Base-by-base conservation (phyloP, 2,329 filamentous ascomycete genomes). In the Neoscytalidium dimidiatum region DNA sequence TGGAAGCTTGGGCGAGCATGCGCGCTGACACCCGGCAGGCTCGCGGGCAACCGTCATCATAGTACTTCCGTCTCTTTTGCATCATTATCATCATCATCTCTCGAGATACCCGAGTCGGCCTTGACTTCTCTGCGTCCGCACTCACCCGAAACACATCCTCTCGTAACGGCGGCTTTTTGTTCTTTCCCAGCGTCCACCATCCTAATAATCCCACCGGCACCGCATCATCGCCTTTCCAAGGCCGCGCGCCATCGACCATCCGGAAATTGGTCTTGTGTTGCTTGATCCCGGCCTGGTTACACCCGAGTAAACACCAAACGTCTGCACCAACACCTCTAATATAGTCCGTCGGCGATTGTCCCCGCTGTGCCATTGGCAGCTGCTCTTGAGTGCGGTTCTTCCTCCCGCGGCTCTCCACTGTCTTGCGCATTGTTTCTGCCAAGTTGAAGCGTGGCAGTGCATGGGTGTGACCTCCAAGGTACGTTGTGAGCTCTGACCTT, bases 261-360 rank as follows among this genome's bases (percentile, higher is more conserved):
- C 41, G 31, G 33, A 31, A 60, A 58, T 60, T 43, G 31, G 14
- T 6, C 31, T 33, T 61, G 33, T 52, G 51, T 41, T 43, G 62
- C 53, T 51, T 49, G 14, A 48, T 48, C 41, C 48, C 21, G 23
- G 51, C 41, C 33, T 41, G 28, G 62, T 62, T 62, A 58, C 52
- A 57, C 62, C 51, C 51, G 52, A 58, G 31, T 43, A 48, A 64
- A 58, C 51, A 31, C 56, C 52, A 60, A 17, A 41, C 53, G 52
- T 33, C 29, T 3, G 52, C 19, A 33, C 31, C 33, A 35, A 8
- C 33, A 44, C 53, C 11, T 19, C 19, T 21, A 29, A 44, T 57
- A 57, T 57, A 43, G 43, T 57, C 35, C 38, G 53, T 35, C 31
- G 35, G 43, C 33, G 53, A 57, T 43, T 57, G 23, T 7, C 23